These are phyloP conservation scores for Oryza australiensis DNA, from an alignment of 176 grass and related monocot genomes.

Conservation along the genomic window DNA sequence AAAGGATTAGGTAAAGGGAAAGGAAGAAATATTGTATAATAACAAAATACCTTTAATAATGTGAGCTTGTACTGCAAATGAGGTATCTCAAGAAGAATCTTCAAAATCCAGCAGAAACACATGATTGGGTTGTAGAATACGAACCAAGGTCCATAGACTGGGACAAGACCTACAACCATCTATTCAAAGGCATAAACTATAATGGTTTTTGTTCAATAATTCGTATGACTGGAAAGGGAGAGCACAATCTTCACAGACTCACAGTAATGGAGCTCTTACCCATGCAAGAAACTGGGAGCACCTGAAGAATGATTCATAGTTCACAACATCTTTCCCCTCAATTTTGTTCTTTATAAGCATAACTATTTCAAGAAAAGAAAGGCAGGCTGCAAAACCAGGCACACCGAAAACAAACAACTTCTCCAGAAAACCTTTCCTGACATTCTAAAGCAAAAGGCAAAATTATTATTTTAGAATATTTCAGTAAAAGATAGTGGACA, in stretches of 20 bases:
- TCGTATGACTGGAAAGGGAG: slow-evolving; percentile 1
- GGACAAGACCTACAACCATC: slow-evolving; percentile 51
- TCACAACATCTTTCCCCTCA: slow-evolving; percentile 38
- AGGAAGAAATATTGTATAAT: background rate
- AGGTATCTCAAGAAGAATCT: slow-evolving; percentile 75
- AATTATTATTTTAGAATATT: slow-evolving; percentile 14
- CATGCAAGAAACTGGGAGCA: slow-evolving; percentile 67
- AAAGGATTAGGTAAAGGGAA: background rate
- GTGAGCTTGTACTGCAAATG: slow-evolving; percentile 71
- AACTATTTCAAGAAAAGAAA: slow-evolving; percentile 51
- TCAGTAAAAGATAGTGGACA: background rate
- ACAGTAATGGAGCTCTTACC: slow-evolving; percentile 48
- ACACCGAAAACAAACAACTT: slow-evolving; percentile 58
- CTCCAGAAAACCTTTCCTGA: slow-evolving; percentile 39
- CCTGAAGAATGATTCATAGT: slow-evolving; percentile 54
- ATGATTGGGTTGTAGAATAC: slow-evolving; percentile 66
- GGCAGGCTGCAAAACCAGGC: slow-evolving; percentile 54
- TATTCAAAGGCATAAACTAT: slow-evolving; percentile 29
- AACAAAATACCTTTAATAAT: slow-evolving; percentile 57
- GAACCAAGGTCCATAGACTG: slow-evolving; percentile 51
- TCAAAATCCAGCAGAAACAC: slow-evolving; percentile 82
- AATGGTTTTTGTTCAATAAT: slow-evolving; percentile 7
- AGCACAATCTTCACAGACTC: background rate
- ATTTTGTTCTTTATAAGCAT: slow-evolving; percentile 48
- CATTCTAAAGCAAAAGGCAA: slow-evolving; percentile 31